Base-by-base conservation (phyloP, 805 yeast genomes). In the Yarrowia osloensis region DNA sequence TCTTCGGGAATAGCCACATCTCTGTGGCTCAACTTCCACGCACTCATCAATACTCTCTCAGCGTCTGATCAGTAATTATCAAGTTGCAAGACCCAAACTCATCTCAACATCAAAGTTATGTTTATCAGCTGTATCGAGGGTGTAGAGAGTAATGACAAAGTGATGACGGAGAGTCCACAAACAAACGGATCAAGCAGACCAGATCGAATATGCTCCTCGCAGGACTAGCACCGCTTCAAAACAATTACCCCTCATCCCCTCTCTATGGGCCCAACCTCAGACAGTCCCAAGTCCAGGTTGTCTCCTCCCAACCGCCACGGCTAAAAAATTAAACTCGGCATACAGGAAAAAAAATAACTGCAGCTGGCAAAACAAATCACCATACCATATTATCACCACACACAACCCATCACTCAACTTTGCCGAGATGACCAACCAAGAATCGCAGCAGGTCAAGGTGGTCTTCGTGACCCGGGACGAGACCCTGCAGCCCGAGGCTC, bases 381-480 rank as follows among this genome's bases (percentile, higher is more conserved):
- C 33, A 35, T 50, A 37, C 61, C 31, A 37, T 24, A 55, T 35
- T 22, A 35, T 35, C 35, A 28, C 35, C 62, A 55, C 44, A 24
- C 62, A 26, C 21, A 12, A 22, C 26, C 42, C 67, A 59, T 17
- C 67, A 29, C 37, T 33, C 21, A 42, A 39, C 28, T 22, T 26
- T 28, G 24, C 54, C 19, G 54, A 49, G 55, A 28, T 42, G 37
- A 44, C 68, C 37, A 65, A 47, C 52, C 29, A n/a, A 47, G 24
- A 47, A 50, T 52, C 67, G 35, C 69, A 54, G 59, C 96, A 90
- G 78, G 84, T 91, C 26, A 89, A 89, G 79, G 86, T 93, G 76
- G 86, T 88, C 71, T 71, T 79, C 57, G 86, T 89, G 80, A 93
- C 98, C 54, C 85, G 94, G 71, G 98, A 94, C 72, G 88, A 86